Base-by-base conservation (phyloP, 495 filamentous ascomycete species). In the Cetradonia linearis region DNA sequence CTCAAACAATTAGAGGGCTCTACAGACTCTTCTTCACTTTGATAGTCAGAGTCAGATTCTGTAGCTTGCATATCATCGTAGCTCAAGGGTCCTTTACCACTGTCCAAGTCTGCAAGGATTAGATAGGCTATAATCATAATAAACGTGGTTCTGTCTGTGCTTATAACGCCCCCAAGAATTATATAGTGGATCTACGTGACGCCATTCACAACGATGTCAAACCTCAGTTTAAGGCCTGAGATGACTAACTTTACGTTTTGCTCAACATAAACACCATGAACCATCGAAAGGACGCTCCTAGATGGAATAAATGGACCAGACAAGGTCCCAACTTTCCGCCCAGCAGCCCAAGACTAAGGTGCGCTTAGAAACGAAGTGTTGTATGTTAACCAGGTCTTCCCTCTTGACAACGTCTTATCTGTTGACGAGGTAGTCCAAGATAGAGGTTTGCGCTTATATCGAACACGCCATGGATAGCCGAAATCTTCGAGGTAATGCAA, bases 401-500 rank as follows among this genome's bases (percentile, higher is more conserved):
- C 6, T 36, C 30, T 27, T 18, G 13, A n/a, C 42, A 16, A 46
- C 2, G 49, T 18, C 27, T 53, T 18, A 53, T 33, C 18, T 2
- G 3, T 18, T n/a, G 49, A 30, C 49, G 49, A 58, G 9, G 56
- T n/a, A 20, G 56, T 28, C 56, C 56, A 59, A 28, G 27, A 59
- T 7, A 23, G 23, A 16, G 46, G 56, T 30, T 27, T 28, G 40
- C 3, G 55, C 20, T 49, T 13, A 31, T 59, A 59, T 34, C 40
- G 56, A 18, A 59, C 40, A 9, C 38, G 27, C 18, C 47, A 37
- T 56, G 54, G 54, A n/a, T 20, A 28, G 18, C 36, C 54, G 20
- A 56, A 56, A 11, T 56, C 54, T 16, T 56, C 54, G 25, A 56
- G 54, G 40, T 56, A 56, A 30, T 56, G 36, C 23, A 31, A 30